Evolutionary conservation across 2,329 filamentous ascomycete species (phyloP).

Genomic region (Hymenoscyphus fraxineus): DNA sequence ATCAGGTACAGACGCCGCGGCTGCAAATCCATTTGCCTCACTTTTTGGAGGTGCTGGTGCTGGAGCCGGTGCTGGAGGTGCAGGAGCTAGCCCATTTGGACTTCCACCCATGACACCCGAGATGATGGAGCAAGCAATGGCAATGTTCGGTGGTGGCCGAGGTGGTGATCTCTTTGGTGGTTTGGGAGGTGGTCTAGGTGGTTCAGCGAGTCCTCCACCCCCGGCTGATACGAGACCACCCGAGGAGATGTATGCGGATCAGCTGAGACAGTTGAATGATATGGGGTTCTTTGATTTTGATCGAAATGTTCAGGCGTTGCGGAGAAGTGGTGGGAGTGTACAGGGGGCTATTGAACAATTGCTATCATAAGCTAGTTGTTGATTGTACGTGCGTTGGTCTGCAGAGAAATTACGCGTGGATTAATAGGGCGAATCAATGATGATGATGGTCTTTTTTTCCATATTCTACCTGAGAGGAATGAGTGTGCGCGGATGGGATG

Average conservation of each 20-base stretch:
- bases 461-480: too few species aligned
- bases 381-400: not conserved
- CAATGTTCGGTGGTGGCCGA: slow-evolving; percentile 33
- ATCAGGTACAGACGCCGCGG: slow-evolving; percentile 35
- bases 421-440: too few species aligned
- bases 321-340: slow-evolving; percentile 87
- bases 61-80: slow-evolving; percentile 24
- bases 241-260: slow-evolving; percentile 87
- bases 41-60: slow-evolving; percentile 52
- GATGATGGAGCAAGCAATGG: slow-evolving; percentile 51
- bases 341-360: slow-evolving; percentile 85
- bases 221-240: slow-evolving; percentile 82
- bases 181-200: slow-evolving; percentile 14
- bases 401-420: too few species aligned
- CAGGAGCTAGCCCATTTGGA: slow-evolving; percentile 39
- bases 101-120: slow-evolving; percentile 52
- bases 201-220: slow-evolving; percentile 40
- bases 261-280: slow-evolving; percentile 90
- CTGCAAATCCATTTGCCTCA: slow-evolving; percentile 64
- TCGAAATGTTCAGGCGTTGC: slow-evolving; percentile 80
- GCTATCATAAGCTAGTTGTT: slow-evolving; percentile 34
- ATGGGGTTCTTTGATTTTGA: slow-evolving; percentile 99
- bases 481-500: too few species aligned
- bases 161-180: slow-evolving; percentile 34
- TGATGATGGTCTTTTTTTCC: too few species aligned